A percentile compares a stretch with the other conserved stretches of the same genome.
phyloP scores from a whole-genome alignment of 2,329 filamentous ascomycete species.

The Nemania sp. region DNA sequence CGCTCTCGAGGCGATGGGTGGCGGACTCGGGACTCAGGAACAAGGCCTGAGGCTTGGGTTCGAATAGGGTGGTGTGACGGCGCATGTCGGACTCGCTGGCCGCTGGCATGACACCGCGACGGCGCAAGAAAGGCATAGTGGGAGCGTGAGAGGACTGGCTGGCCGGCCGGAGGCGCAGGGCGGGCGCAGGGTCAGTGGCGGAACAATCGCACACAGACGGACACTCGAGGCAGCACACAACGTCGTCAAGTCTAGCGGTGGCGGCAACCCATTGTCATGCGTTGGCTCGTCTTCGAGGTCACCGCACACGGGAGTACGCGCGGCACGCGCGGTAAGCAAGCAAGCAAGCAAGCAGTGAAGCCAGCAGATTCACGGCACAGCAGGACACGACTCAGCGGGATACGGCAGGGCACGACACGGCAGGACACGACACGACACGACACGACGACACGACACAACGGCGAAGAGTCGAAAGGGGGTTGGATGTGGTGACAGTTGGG shows the following conservation, averaged over 20 bases:
- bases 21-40: constrained; percentile 28
- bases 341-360: neutral
- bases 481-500: neutral
- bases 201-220: constrained; percentile 24
- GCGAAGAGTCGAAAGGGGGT: constrained; percentile 13
- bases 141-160: constrained; percentile 2
- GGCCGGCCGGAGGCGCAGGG: constrained; percentile 12
- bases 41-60: constrained; percentile 30
- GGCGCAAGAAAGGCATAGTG: constrained; percentile 64
- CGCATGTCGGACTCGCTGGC: constrained; percentile 64
- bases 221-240: constrained; percentile 36
- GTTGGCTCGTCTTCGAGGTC: constrained; percentile 19
- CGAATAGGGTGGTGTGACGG: constrained; percentile 52
- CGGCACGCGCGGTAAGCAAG: neutral
- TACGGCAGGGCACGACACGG: constrained; percentile 1
- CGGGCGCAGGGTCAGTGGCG: constrained; percentile 17
- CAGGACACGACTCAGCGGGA: constrained; percentile 13
- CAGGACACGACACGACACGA: neutral
- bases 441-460: no score
- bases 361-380: neutral
- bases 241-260: constrained; percentile 37
- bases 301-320: constrained; percentile 14
- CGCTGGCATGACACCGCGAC: constrained; percentile 63
- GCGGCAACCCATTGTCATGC: constrained; percentile 37
- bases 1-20: constrained; percentile 19